Evolutionary conservation across 441 rosid species (phyloP).

Genomic region (Populus hybrid): DNA sequence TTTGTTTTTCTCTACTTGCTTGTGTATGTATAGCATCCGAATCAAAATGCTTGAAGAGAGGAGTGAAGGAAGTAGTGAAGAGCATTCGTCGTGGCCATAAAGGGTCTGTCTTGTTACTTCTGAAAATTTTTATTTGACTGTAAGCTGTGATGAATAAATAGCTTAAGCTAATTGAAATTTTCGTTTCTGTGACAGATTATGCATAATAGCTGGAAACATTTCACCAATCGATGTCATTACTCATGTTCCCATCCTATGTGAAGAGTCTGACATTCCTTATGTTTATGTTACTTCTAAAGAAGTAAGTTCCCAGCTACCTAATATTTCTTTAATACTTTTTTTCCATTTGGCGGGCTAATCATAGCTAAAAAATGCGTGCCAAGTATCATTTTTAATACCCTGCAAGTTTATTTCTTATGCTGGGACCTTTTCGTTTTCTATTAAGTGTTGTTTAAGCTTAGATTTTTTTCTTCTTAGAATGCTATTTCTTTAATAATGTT

Average conservation of each 20-base stretch:
- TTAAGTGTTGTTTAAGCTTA: no score
- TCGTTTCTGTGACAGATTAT: constrained; percentile 46
- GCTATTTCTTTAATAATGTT: no score
- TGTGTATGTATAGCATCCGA: constrained; percentile 58
- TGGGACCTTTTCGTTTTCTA: no score
- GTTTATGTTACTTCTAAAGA: constrained; percentile 88
- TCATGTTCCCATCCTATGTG: constrained; percentile 79
- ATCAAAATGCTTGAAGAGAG: constrained; percentile 89
- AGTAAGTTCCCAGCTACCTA: constrained; percentile 34
- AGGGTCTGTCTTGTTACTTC: constrained; percentile 47
- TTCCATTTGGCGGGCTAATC: no score
- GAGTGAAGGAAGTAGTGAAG: constrained; percentile 95
- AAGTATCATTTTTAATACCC: no score
- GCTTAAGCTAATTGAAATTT: background rate
- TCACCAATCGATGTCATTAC: constrained; percentile 97
- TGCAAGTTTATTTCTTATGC: no score
- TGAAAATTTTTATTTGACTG: background rate
- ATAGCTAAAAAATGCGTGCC: no score
- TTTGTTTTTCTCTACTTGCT: background rate
- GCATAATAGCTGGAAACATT: constrained; percentile 86
- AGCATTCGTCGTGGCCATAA: constrained; percentile 83
- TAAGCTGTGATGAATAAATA: background rate
- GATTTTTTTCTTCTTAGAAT: no score
- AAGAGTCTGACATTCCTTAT: constrained; percentile 71
- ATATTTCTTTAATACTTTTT: no score